These are phyloP conservation scores for Alternaria consortialis DNA, from an alignment of 2,329 filamentous ascomycete species.

Conservation along the genomic window DNA sequence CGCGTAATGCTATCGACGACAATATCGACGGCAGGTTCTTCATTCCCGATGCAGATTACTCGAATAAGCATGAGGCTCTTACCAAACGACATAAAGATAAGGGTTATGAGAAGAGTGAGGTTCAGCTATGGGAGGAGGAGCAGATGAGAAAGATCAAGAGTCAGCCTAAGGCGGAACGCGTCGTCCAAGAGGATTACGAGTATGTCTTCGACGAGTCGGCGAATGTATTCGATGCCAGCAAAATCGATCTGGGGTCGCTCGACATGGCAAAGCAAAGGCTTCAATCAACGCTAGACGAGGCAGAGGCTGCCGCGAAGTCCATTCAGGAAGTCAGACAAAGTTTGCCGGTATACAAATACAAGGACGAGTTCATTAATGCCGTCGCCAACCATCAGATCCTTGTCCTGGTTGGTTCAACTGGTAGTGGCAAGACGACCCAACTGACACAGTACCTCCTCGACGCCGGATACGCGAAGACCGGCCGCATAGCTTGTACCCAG, in stretches of 20 bases:
- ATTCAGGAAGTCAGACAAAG: slow-evolving; percentile 93
- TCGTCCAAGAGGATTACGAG: slow-evolving; percentile 85
- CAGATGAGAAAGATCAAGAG: slow-evolving; percentile 83
- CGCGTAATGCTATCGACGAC: slow-evolving; percentile 87
- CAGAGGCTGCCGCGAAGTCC: slow-evolving; percentile 84
- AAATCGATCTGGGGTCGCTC: slow-evolving; percentile 65
- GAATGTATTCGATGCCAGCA: slow-evolving; percentile 80
- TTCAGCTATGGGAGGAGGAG: slow-evolving; percentile 95
- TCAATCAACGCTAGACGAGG: slow-evolving; percentile 83
- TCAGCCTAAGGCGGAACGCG: slow-evolving; percentile 68
- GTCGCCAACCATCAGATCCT: slow-evolving; percentile 86
- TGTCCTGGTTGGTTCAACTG: slow-evolving; percentile 93
- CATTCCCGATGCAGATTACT: slow-evolving; percentile 88
- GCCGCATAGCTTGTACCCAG: slow-evolving; percentile 89
- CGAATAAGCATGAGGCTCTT: slow-evolving; percentile 89
- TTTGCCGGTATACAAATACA: slow-evolving; percentile 77
- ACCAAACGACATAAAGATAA: slow-evolving; percentile 88
- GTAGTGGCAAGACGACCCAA: slow-evolving; percentile 95
- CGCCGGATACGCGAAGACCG: slow-evolving; percentile 63
- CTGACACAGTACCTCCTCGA: slow-evolving; percentile 93
- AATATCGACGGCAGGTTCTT: slow-evolving; percentile 84
- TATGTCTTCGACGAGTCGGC: slow-evolving; percentile 91
- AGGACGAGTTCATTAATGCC: slow-evolving; percentile 84
- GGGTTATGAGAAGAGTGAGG: slow-evolving; percentile 89
- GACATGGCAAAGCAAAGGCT: slow-evolving; percentile 83